Evolutionary conservation across 768 basidiomycete species (phyloP), one percentile per base, ranked within the genome.

Genomic region (Lentinula aciculospora): DNA sequence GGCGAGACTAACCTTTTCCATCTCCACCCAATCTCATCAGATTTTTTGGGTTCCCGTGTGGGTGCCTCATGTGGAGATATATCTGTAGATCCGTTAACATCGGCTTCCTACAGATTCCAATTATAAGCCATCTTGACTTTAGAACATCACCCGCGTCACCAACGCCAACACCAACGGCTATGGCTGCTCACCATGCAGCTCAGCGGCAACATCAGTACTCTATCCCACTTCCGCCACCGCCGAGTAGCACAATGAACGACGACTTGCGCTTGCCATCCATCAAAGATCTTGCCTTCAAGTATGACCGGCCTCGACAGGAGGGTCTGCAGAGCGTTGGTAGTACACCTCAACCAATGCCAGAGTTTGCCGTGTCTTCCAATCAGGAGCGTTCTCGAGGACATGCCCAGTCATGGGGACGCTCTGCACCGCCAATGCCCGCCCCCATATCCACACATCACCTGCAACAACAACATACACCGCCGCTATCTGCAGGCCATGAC

Each of bases 231-330:
- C 64, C 73, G 34, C 73, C 70, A 61, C 69, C 73, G 54, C 71
- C 70, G 25, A 50, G 39, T 31, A 23, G 54, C 23, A 8, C 21
- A 21, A 28, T 29, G 21, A 60, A 77, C 65, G 76, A 71, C 58
- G 73, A 77, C 58, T 70, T 83, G 63, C 84, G 85, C 37, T 78
- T 88, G 4, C 88, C 88, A 0, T 86, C 86, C 19, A 78, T 89
- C 68, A 88, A 82, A 72, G 85, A 87, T 66, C 77, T 90, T 67
- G 85, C 87, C 67, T 88, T 89, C 61, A 67, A 68, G 56, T 81
- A 79, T 55, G 67, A 57, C n/a, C 64, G 53, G 61, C 74, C 23
- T 69, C 71, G 31, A 61, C 71, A 56, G 19, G 65, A 67, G 1
- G 67, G 67, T 40, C 65, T 68, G 28, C 66, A 69, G 13, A 36